Conservation (phyloP, 352 stramenopile species). For the Phytophthora sansomeana region DNA sequence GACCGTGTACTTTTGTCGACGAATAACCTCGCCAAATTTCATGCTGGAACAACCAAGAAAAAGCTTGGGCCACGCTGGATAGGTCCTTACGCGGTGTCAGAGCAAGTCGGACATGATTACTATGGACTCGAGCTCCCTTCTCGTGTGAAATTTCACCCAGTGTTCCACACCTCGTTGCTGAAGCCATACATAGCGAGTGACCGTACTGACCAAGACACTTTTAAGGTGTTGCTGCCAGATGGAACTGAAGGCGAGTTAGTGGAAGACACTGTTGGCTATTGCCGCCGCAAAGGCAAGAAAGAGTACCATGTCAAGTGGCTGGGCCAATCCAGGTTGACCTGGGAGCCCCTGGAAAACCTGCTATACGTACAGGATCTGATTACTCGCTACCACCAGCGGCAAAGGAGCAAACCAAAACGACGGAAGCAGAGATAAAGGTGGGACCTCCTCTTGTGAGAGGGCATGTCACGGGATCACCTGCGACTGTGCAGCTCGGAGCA, state of each 20-base stretch:
- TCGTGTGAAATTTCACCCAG: constrained; percentile 1
- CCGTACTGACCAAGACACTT: background rate
- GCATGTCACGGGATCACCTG: too few species aligned
- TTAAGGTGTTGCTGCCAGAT: constrained; percentile 11
- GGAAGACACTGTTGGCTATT: constrained; percentile 19
- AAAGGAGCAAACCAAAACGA: too few species aligned
- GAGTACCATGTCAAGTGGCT: constrained; percentile 18
- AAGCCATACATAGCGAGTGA: constrained; percentile 3
- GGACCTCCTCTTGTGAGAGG: too few species aligned
- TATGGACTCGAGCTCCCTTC: constrained; percentile 2
- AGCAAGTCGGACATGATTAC: constrained; percentile 2
- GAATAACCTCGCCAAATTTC: constrained; percentile 13
- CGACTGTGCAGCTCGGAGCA: too few species aligned
- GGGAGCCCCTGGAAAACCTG: constrained; percentile 15
- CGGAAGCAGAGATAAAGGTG: too few species aligned
- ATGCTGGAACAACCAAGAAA: constrained; percentile 17
- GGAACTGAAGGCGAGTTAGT: constrained; percentile 17
- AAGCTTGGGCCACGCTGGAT: constrained; percentile 19
- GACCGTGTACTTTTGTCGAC: constrained; percentile 17
- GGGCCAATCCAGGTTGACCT: constrained; percentile 1
- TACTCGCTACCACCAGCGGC: too few species aligned
- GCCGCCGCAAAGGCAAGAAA: constrained; percentile 1
- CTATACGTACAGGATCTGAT: too few species aligned
- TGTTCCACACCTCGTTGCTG: constrained; percentile 8
- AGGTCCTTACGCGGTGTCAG: background rate